These are phyloP conservation scores for Sisymbrium altissimum DNA, from an alignment of 345 rosid species.

Conservation along the genomic window DNA sequence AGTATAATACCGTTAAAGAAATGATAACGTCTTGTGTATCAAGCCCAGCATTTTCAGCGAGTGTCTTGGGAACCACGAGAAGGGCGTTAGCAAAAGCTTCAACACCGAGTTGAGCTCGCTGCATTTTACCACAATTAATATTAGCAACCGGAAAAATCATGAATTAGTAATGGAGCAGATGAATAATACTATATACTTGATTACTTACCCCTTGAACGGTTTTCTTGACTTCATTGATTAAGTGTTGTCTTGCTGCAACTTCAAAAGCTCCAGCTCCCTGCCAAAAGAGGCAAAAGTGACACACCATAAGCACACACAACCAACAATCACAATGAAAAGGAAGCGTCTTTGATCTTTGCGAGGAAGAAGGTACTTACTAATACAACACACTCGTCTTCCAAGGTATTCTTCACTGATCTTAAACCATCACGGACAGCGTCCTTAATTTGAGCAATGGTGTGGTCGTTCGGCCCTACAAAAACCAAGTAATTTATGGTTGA, in stretches of 20 bases:
- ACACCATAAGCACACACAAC: not conserved
- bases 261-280: conserved; percentile 99
- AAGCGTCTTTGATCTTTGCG: not conserved
- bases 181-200: not conserved
- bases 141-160: not conserved
- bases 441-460: conserved; percentile 96
- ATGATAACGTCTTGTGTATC: conserved; percentile 96
- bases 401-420: conserved; percentile 88
- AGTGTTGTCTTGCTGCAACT: conserved; percentile 87
- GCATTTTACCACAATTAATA: conserved; percentile 18
- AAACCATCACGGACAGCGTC: conserved; percentile 98
- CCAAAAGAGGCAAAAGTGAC: not conserved
- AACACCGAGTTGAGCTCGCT: conserved; percentile 98
- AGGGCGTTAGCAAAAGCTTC: conserved; percentile 98
- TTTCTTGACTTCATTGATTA: conserved; percentile 83
- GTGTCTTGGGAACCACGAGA: conserved; percentile 95
- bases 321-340: not conserved
- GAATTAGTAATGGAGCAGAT: not conserved
- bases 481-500: not conserved
- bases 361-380: conserved; percentile 50
- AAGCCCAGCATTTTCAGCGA: conserved; percentile 94
- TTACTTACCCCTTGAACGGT: conserved; percentile 82
- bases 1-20: conserved; percentile 61
- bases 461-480: conserved; percentile 85
- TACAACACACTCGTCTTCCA: conserved; percentile 90